Evolutionary conservation across 2,329 filamentous ascomycete genomes (phyloP).

Genomic region (Ascosphaera apis): DNA sequence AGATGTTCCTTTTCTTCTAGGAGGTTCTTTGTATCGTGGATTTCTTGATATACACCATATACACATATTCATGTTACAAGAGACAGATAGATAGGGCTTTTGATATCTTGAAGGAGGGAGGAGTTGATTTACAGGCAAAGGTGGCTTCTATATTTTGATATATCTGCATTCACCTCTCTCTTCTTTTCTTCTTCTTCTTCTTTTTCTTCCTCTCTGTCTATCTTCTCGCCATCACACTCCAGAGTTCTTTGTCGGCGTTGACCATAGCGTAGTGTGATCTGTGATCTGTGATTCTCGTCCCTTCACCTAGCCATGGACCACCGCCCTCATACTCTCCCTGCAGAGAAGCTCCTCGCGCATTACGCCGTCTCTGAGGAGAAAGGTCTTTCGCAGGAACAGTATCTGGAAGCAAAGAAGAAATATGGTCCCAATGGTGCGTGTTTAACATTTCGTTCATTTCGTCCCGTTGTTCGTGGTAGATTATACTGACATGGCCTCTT

Average conservation of each 20-base stretch:
- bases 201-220: constrained; percentile 1
- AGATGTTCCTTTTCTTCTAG: no score
- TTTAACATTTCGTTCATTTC: constrained; percentile 1
- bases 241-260: background rate
- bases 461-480: background rate
- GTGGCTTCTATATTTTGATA: no score
- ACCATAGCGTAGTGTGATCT: background rate
- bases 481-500: constrained; percentile 6
- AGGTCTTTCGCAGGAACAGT: constrained; percentile 28
- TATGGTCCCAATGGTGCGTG: constrained; percentile 32
- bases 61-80: no score
- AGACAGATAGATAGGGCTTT: no score
- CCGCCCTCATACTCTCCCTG: constrained; percentile 26
- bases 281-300: background rate
- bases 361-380: constrained; percentile 28
- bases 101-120: no score
- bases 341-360: constrained; percentile 27
- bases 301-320: background rate
- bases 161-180: constrained; percentile 1
- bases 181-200: background rate
- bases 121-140: no score
- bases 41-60: no score
- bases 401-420: constrained; percentile 21
- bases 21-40: no score
- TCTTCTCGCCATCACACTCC: background rate